Evolutionary conservation across 1,284 basidiomycete genomes (phyloP).

Genomic region (Fomes fomentarius): DNA sequence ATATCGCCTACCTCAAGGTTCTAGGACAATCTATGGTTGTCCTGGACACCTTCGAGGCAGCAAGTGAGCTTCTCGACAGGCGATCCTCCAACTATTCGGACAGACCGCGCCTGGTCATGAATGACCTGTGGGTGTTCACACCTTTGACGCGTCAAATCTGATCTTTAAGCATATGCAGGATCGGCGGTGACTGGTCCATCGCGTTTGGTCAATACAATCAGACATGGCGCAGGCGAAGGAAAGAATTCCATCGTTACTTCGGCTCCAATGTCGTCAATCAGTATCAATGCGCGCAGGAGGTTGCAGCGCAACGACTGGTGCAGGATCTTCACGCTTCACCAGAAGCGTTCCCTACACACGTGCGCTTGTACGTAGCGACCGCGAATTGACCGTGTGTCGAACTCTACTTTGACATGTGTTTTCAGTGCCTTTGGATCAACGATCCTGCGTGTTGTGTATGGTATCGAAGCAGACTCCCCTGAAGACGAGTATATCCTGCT

Average conservation of each 20-base stretch:
- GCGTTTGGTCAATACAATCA: neutral
- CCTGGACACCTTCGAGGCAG: conserved; percentile 5
- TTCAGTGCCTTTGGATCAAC: conserved; percentile 33
- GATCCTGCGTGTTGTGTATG: conserved; percentile 64
- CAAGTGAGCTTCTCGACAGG: conserved; percentile 2
- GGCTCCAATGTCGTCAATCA: neutral
- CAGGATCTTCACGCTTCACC: neutral
- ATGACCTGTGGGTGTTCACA: conserved; percentile 5
- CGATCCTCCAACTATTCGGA: conserved; percentile 21
- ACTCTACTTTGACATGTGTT: conserved; percentile 19
- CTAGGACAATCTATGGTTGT: conserved; percentile 12
- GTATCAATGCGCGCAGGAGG: neutral
- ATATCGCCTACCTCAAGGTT: conserved; percentile 6
- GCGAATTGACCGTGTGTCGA: neutral
- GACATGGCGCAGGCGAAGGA: neutral
- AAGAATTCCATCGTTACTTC: neutral
- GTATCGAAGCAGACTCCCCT: conserved; percentile 54
- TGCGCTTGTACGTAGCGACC: neutral
- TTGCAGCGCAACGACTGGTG: neutral
- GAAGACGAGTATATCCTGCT: conserved; percentile 58
- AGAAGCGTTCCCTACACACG: neutral
- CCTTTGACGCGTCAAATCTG: neutral
- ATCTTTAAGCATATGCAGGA: neutral
- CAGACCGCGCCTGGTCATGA: conserved; percentile 11
- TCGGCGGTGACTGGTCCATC: neutral